Base-by-base conservation (phyloP, 768 basidiomycete genomes). In the Amylocystis lapponica region DNA sequence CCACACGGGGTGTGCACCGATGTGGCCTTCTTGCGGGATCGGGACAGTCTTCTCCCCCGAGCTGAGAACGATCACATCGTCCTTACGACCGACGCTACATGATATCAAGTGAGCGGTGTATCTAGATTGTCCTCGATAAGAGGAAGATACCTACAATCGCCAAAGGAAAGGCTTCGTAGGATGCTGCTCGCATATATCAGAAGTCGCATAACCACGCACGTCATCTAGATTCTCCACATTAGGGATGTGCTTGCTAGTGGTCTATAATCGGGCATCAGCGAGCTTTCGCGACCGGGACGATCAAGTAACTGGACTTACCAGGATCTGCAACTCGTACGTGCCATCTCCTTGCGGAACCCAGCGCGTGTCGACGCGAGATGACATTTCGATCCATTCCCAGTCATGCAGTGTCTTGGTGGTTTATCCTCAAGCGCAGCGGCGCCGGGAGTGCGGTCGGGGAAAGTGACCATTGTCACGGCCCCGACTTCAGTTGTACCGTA, bases 1-100 rank as follows among this genome's bases (percentile, higher is more conserved):
- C 22, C 4, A 71, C 54, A 32, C 55, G 51, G 1, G 62, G 48
- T 65, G 61, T 20, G 56, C 49, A 19, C 46, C 46, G 27, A 71
- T 45, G 29, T 60, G 41, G 11, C 20, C 39, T 43, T 68, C 66
- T 16, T 41, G 43, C 2, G 41, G 47, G 27, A 51, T 26, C 12
- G 44, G 47, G n/a, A 47, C 48, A 16, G 54, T 16, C 70, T 72
- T 21, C 45, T 54, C 58, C 70, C 74, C 50, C 10, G 46, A 44
- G 14, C 47, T 33, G 27, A 50, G 45, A 49, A 70, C 62, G 43
- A 74, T 69, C 43, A 70, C 70, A 39, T 75, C 72, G 45, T 75
- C 71, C n/a, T 45, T 48, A n/a, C 69, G 55, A 8, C 68, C 70
- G 41, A 48, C 46, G 23, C 60, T 48, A 51, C 48, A 37, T n/a